phyloP scores from a whole-genome alignment of 1,284 basidiomycete species.

The Ceratobasidium sp. region DNA sequence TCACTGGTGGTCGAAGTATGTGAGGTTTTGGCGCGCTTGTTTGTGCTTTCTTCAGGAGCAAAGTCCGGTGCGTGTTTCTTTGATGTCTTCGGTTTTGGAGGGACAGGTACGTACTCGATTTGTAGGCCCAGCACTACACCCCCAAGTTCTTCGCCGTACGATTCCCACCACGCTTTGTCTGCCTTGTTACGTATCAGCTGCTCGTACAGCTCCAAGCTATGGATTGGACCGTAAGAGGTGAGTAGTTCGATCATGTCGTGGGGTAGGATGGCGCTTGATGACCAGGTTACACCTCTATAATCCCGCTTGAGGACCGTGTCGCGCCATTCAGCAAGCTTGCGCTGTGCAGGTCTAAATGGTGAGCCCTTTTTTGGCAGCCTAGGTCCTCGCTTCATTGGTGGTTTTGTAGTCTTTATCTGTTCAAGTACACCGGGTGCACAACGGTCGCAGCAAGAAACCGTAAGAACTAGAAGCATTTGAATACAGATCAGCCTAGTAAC shows the following conservation, averaged over 20 bases:
- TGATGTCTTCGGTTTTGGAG: neutral
- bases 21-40: neutral
- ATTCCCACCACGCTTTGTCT: neutral
- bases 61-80: neutral
- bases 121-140: neutral
- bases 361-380: neutral
- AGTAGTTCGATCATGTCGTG: neutral
- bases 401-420: neutral
- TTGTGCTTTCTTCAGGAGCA: neutral
- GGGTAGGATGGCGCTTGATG: neutral
- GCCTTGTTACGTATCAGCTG: neutral
- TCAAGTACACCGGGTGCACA: neutral
- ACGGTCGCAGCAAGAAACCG: constrained; percentile 1
- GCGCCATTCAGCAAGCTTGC: neutral
- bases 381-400: neutral
- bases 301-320: neutral
- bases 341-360: neutral
- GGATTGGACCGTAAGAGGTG: neutral
- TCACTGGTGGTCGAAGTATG: too few relatives aligned
- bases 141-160: neutral
- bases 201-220: neutral
- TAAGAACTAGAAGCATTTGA: too few relatives aligned
- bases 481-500: neutral
- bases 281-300: neutral
- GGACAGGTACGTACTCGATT: neutral